These are phyloP conservation scores for Stagonosporopsis vannaccii DNA, from an alignment of 2,329 filamentous ascomycete species.

Conservation along the genomic window DNA sequence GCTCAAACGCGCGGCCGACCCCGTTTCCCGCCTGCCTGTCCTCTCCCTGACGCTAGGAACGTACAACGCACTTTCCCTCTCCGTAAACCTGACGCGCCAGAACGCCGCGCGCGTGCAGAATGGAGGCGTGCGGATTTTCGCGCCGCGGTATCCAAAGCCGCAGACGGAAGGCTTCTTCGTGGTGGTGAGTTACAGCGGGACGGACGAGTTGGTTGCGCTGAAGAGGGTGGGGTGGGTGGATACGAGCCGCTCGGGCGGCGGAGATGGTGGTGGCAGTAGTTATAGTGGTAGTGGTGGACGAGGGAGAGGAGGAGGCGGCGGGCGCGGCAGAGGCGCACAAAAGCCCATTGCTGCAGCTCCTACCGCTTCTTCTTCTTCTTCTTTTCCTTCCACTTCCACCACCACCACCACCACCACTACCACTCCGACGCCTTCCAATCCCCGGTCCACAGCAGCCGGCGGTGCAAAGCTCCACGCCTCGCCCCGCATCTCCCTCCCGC, in stretches of 20 bases:
- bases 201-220: conserved; percentile 81
- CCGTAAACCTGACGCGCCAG: conserved; percentile 68
- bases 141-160: conserved; percentile 89
- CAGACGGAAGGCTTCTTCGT: conserved; percentile 96
- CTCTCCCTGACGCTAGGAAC: conserved; percentile 68
- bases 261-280: conserved; percentile 15
- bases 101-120: conserved; percentile 59
- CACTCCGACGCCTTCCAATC: too few species aligned
- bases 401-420: too few species aligned
- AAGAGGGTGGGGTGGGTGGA: conserved; percentile 82
- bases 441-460: not conserved
- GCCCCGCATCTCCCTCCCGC: conserved; percentile 68
- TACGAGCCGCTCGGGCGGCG: conserved; percentile 13
- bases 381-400: too few species aligned
- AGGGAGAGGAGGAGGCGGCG: not conserved
- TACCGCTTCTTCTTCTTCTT: too few species aligned
- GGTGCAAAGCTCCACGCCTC: conserved; percentile 59
- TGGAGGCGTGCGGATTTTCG: conserved; percentile 76
- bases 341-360: too few species aligned
- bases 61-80: conserved; percentile 68
- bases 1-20: conserved; percentile 63
- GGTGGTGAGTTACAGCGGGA: conserved; percentile 70
- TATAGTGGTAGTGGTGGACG: conserved; percentile 10
- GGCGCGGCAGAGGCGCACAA: too few species aligned
- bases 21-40: conserved; percentile 72